Conservation (phyloP, 2,329 filamentous ascomycete species). For the Aspergillus ustus region DNA sequence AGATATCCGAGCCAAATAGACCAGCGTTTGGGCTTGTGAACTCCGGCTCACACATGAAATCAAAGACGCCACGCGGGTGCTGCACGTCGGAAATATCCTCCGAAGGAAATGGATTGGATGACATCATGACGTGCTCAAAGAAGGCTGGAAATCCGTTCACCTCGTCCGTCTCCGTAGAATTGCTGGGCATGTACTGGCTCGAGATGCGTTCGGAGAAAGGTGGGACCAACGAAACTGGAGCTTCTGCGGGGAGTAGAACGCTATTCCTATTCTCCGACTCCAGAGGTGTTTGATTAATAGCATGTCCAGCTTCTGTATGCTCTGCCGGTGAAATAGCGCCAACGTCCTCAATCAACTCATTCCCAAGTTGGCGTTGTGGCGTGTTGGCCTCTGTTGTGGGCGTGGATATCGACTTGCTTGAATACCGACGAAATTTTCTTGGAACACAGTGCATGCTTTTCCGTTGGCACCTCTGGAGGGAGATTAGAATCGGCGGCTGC, state of each 20-base stretch:
- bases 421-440: neutral
- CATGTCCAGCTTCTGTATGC: neutral
- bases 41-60: slow-evolving; percentile 12
- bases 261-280: neutral
- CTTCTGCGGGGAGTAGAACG: neutral
- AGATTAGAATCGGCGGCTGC: neutral
- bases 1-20: slow-evolving; percentile 2
- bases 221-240: neutral
- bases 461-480: neutral
- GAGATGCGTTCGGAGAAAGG: neutral
- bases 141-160: slow-evolving; percentile 8
- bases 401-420: neutral
- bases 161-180: neutral
- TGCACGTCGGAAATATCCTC: neutral
- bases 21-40: neutral
- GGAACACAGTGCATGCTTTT: neutral
- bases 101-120: neutral
- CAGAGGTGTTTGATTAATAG: neutral
- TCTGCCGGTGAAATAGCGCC: too few species aligned
- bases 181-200: neutral
- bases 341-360: neutral
- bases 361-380: neutral
- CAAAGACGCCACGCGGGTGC: slow-evolving; percentile 11
- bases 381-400: neutral
- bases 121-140: slow-evolving; percentile 12